Percentiles rank a stretch among this genome's conserved stretches.
Evolutionary conservation across 148 eudicot genomes (phyloP).

Genomic region (Beta vulgaris): DNA sequence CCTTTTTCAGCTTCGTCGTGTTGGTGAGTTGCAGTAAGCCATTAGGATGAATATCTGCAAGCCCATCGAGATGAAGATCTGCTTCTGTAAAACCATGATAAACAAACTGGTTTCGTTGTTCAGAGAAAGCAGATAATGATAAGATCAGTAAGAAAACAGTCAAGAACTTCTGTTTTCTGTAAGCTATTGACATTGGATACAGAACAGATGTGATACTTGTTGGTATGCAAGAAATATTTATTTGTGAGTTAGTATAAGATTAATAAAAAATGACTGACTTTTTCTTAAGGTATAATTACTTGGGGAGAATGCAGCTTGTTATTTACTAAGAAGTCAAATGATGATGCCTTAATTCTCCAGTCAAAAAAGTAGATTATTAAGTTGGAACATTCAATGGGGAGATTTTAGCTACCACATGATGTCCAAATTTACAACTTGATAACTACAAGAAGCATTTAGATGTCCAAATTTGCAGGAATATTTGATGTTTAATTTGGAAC

Average conservation of each 20-base stretch:
- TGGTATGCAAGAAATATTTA: neutral
- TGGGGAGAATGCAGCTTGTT: neutral
- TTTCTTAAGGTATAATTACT: neutral
- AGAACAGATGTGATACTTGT: neutral
- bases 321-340: neutral
- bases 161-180: neutral
- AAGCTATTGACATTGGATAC: neutral
- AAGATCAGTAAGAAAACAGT: neutral
- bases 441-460: neutral
- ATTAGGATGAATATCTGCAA: constrained; percentile 6
- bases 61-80: constrained; percentile 11
- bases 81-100: constrained; percentile 18
- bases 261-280: neutral
- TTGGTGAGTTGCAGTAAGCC: constrained; percentile 21
- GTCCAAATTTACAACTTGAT: neutral
- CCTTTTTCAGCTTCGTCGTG: neutral
- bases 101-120: neutral
- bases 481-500: neutral
- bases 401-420: neutral
- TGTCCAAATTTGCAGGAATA: neutral
- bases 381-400: neutral
- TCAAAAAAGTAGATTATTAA: neutral
- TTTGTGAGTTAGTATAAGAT: neutral
- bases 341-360: neutral
- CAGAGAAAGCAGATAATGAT: neutral